Base-by-base conservation (phyloP, 495 filamentous ascomycete species). In the Evansstolkia leycettana region DNA sequence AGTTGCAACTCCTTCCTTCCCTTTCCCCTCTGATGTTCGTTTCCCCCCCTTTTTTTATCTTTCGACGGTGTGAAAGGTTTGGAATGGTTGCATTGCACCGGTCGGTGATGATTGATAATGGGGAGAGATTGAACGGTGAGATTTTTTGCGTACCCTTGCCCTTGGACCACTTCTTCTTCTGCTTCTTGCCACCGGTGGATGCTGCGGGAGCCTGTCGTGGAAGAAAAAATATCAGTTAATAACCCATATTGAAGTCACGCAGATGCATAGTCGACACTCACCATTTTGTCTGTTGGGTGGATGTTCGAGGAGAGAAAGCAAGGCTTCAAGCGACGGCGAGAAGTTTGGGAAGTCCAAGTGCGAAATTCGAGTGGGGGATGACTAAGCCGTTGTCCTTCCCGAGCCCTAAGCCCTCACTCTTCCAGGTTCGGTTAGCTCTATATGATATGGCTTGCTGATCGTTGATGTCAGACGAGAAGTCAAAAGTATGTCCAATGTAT, bases 121-220 rank as follows among this genome's bases (percentile, higher is more conserved):
- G 45, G 46, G 36, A 31, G 40, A 28, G 17, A 34, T 31, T 5
- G 28, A 38, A 34, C 29, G 46, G 39, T 34, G 39, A 33, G 23
- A 39, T 37, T 32, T 32, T 47, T 58, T 52, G 62, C 71, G 52
- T 78, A 87, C 83, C 83, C 78, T 94, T 94, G 68, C 86, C 92
- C 84, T 95, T 98, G 52, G 88, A 94, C 89, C 89, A 95, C 89
- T 95, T 94, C 85, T 96, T 96, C 84, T 94, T 94, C 64, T 89
- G 84, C 74, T 93, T 94, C 79, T 92, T 93, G 61, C 80, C 84
- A 59, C 84, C 85, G 49, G 73, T 62, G 64, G 82, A 67, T 64
- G 78, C 72, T 67, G 80, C 76, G 67, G 83, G 81, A 55, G 83
- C 82, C 82, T 79, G 40, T 43, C 29, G 37, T 40, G 41, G 41